Evolutionary conservation across 371 early-diverging fungal species (phyloP).

Genomic region (Mucor indicus): DNA sequence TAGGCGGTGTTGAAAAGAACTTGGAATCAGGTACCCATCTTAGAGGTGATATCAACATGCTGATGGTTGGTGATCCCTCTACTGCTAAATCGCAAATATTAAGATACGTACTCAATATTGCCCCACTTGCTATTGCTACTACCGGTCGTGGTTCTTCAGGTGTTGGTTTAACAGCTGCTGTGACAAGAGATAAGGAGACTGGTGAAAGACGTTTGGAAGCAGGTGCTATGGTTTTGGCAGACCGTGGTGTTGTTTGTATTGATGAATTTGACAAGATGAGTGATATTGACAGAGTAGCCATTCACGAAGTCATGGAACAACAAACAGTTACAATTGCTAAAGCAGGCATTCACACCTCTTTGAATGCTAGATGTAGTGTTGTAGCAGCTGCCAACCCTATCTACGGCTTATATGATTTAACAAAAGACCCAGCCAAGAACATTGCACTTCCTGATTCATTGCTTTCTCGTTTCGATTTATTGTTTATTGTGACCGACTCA

Average conservation of each 20-base stretch:
- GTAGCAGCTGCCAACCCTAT: constrained; percentile 99
- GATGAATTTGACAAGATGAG: constrained; percentile 99
- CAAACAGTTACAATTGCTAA: constrained; percentile 98
- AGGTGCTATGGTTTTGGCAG: constrained; percentile 99
- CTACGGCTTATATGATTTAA: constrained; percentile 86
- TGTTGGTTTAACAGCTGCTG: constrained; percentile 97
- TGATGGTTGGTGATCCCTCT: constrained; percentile 97
- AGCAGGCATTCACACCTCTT: constrained; percentile 97
- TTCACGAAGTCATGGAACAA: constrained; percentile 99
- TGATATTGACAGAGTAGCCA: constrained; percentile 97
- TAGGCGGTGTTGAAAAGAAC: constrained; percentile 97
- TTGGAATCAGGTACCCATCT: constrained; percentile 93
- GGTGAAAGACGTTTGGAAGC: constrained; percentile 95
- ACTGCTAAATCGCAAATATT: constrained; percentile 97
- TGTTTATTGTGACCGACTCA: constrained; percentile 96
- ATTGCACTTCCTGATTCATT: constrained; percentile 98
- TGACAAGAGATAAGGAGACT: constrained; percentile 85
- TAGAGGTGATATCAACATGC: constrained; percentile 96
- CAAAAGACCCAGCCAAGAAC: constrained; percentile 87
- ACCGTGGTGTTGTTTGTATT: constrained; percentile 98
- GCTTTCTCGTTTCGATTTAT: constrained; percentile 97
- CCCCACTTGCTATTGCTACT: constrained; percentile 91
- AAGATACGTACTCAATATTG: constrained; percentile 86
- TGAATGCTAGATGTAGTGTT: constrained; percentile 98
- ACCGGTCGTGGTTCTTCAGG: constrained; percentile 98